Evolutionary conservation across 202 grass and related monocot genomes (phyloP).

Genomic region (Cymbopogon flexuosus): DNA sequence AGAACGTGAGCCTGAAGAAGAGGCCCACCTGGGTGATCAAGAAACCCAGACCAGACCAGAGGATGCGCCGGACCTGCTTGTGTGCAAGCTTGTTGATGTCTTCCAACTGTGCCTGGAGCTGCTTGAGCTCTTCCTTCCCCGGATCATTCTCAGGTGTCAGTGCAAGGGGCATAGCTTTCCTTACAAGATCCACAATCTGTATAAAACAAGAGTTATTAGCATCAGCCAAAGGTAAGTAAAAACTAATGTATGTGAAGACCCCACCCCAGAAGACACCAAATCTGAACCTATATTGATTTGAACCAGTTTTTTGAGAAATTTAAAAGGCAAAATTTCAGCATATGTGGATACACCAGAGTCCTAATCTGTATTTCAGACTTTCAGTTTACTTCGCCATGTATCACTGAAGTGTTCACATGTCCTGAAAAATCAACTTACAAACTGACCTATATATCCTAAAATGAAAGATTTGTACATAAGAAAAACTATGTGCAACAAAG

Average conservation of each 20-base stretch:
- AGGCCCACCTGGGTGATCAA: constrained; percentile 73
- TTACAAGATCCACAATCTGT: constrained; percentile 87
- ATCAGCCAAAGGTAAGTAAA: not conserved
- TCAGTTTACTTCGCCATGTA: not conserved
- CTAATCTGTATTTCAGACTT: not conserved
- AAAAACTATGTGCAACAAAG: not conserved
- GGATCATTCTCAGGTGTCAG: constrained; percentile 64
- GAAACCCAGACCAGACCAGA: constrained; percentile 78
- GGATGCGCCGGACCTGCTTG: constrained; percentile 82
- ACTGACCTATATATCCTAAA: not conserved
- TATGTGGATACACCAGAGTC: not conserved
- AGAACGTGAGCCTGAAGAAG: constrained; percentile 95
- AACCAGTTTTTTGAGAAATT: not conserved
- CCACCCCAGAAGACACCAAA: not conserved
- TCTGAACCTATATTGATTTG: not conserved
- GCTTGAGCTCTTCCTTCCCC: constrained; percentile 81
- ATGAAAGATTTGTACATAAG: not conserved
- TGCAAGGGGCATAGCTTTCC: constrained; percentile 70
- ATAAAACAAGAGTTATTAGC: constrained; percentile 19
- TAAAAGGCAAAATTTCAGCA: not conserved
- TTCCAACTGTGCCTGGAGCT: constrained; percentile 63
- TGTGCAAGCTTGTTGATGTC: constrained; percentile 76
- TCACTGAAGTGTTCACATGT: not conserved
- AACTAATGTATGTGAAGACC: not conserved
- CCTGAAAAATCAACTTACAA: not conserved